A percentile compares a stretch with the other conserved stretches of the same genome.
Evolutionary conservation across 129 eudicot species (phyloP).

Genomic region (Rutidosis leptorrhynchoides): DNA sequence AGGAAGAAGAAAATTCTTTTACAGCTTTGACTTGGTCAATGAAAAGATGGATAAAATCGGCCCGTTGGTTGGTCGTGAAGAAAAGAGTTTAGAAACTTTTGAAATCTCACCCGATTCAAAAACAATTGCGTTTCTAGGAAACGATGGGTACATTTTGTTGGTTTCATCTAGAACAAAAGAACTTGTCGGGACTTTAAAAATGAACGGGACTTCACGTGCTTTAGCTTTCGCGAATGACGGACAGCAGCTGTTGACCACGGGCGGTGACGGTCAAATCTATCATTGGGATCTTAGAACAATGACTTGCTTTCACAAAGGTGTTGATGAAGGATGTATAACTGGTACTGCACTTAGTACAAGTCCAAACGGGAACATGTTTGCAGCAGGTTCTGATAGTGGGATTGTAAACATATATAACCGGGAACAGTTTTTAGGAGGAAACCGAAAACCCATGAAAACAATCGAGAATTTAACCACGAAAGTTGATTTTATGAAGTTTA

Average conservation of each 20-base stretch:
- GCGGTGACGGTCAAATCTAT: conserved; percentile 91
- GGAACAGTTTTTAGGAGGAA: conserved; percentile 83
- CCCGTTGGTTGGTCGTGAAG: conserved; percentile 80
- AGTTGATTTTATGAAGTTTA: conserved; percentile 76
- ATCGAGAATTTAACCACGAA: conserved; percentile 68
- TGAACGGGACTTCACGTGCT: conserved; percentile 88
- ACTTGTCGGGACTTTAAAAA: conserved; percentile 75
- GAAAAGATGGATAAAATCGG: conserved; percentile 65
- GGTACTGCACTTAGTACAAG: conserved; percentile 64
- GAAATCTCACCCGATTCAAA: conserved; percentile 93
- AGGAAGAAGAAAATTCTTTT: conserved; percentile 87
- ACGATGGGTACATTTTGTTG: conserved; percentile 73
- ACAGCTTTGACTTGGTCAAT: conserved; percentile 71
- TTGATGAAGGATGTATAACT: conserved; percentile 79
- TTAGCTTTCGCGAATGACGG: conserved; percentile 63
- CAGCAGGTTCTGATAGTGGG: conserved; percentile 90
- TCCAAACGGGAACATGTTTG: conserved; percentile 66
- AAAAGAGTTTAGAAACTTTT: conserved; percentile 74
- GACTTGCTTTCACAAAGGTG: conserved; percentile 76
- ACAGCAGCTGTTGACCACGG: conserved; percentile 62
- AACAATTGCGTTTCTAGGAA: conserved; percentile 85
- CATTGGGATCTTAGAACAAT: conserved; percentile 89
- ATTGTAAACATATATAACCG: conserved; percentile 78
- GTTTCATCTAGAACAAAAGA: conserved; percentile 85
- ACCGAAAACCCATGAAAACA: conserved; percentile 70